Evolutionary conservation across 306 rosid species (phyloP), one percentile per base, ranked within the genome.

Genomic region (Albizia julibrissin): DNA sequence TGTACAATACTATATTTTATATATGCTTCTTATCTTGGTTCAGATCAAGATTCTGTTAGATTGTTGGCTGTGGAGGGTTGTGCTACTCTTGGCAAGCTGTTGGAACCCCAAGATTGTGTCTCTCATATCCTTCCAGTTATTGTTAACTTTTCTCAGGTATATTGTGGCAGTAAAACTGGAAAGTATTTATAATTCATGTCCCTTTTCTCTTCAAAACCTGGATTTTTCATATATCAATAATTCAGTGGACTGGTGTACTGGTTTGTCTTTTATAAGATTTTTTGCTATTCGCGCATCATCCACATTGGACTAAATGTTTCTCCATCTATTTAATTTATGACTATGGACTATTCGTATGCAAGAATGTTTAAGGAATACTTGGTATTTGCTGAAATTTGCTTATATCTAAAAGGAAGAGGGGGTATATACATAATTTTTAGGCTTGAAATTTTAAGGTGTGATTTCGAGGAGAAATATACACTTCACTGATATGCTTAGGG

Each of bases 1-100:
- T 16, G 3, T 56, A 54, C 37, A 16, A 76, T 27, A 54, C 15
- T 24, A 31, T 85, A 69, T 69, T 65, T 37, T 54, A 29, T 26
- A 29, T 43, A 18, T 49, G 49, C 4, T 61, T 42, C 27, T 29
- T 78, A 43, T 49, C 68, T 72, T 61, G 29, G 74, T 83, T 64
- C 88, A 93, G 97, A 93, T 83, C 97, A 93, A 85, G 97, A 93
- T 59, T 93, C 97, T 85, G 97, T 93, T 61, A 84, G 96, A 71
- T 84, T 93, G 83, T 75, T 93, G 83, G 97, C 97, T 26, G 97
- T 93, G 84, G 97, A 93, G 84, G 88, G 94, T 33, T 93, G 95
- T 90, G 97, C 96, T 46, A 88, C 96, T 42, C 90, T 93, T 86
- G 97, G 97, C 49, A 93, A 93, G 84, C 79, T 91, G 85, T 87